Evolutionary conservation across 2,329 filamentous ascomycete genomes (phyloP), one percentile per base, ranked within the genome.

Genomic region (Trichoderma polysporum): DNA sequence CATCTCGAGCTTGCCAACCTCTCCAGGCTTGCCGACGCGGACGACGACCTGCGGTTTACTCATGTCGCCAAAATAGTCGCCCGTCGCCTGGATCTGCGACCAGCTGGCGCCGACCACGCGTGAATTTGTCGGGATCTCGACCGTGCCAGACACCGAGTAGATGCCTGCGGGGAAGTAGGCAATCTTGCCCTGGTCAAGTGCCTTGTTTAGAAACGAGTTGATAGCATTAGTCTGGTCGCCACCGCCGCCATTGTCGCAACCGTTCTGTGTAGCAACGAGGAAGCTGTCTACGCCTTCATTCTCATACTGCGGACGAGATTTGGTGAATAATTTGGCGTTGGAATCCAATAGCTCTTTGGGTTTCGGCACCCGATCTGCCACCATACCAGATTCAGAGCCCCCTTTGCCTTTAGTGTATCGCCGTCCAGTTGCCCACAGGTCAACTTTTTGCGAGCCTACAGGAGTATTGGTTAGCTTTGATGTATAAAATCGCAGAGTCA

Each of bases 1-100:
- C 71, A 92, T 90, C 75, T 93, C 90, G 37, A 92, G 87, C 6
- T 4, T 31, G 47, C 19, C 47, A 25, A 22, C 22, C 7, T 25
- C 47, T 10, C 47, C 47, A 4, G 8, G 9, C 9, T 25, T 10
- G 47, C 47, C 47, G n/a, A 25, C 47, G n/a, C n/a, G n/a, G n/a
- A n/a, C n/a, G n/a, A n/a, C n/a, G n/a, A n/a, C n/a, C n/a, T n/a
- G n/a, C n/a, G n/a, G n/a, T n/a, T n/a, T n/a, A n/a, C n/a, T n/a
- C n/a, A n/a, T n/a, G n/a, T n/a, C n/a, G n/a, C n/a, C n/a, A n/a
- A 47, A 47, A 17, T 47, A 19, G 41, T 2, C 6, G 3, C 41
- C 41, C 15, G 19, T 8, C 5, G 17, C 41, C 37, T 22, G 10
- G 13, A 57, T 39, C 19, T 57, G 53, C 2, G 52, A 31, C 62